These are phyloP conservation scores for Phytophthora pinifolia DNA, from an alignment of 352 stramenopile genomes.

Conservation along the genomic window DNA sequence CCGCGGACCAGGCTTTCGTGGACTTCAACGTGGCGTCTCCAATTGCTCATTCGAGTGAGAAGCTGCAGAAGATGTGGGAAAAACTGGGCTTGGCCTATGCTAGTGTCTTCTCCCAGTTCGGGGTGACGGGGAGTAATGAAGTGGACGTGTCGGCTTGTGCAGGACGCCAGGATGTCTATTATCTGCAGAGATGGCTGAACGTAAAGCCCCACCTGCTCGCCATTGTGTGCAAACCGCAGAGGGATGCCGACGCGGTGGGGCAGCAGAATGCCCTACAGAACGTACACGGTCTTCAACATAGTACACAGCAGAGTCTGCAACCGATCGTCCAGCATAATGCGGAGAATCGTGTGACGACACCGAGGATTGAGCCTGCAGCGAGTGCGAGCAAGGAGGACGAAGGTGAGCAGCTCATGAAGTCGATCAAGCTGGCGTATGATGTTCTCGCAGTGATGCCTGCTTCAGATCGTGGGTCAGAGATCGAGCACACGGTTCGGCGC, in stretches of 20 bases:
- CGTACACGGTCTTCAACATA: conserved; percentile 7
- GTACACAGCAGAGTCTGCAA: neutral
- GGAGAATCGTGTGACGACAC: neutral
- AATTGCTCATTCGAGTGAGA: conserved; percentile 17
- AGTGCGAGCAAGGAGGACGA: conserved; percentile 4
- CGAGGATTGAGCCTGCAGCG: neutral
- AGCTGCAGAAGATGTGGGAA: conserved; percentile 20
- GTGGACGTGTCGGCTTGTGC: conserved; percentile 6
- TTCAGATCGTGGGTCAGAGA: conserved; percentile 6
- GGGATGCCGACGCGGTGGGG: neutral
- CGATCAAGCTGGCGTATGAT: conserved; percentile 20
- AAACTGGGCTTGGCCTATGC: conserved; percentile 10
- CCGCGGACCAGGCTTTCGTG: conserved; percentile 5
- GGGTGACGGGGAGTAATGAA: neutral
- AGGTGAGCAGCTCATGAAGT: conserved; percentile 9
- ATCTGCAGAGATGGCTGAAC: conserved; percentile 8
- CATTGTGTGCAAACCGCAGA: neutral
- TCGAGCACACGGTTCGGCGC: conserved; percentile 15
- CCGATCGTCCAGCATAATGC: neutral
- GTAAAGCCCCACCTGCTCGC: conserved; percentile 7
- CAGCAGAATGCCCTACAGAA: neutral
- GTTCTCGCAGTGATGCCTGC: conserved; percentile 7
- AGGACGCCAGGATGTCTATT: conserved; percentile 15
- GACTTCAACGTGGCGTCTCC: conserved; percentile 11
- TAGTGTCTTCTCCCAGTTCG: conserved; percentile 3